Base-by-base conservation (phyloP, 192 early-diverging fungal species). In the Diversispora eburnea region DNA sequence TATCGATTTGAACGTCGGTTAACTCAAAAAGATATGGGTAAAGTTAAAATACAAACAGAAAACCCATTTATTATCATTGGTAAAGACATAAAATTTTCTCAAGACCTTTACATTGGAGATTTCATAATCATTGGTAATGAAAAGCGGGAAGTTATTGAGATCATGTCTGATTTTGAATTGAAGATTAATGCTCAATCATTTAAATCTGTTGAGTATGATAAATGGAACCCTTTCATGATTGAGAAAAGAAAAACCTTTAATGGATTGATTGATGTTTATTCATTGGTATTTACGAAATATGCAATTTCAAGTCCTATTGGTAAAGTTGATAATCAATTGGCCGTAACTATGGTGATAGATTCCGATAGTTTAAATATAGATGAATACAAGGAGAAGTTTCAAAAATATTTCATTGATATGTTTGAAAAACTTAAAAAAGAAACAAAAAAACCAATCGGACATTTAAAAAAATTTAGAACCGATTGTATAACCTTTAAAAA, bases 241-340 rank as follows among this genome's bases (percentile, higher is more conserved):
- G 70, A 72, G n/a, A 17, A 42, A 72, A 59, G 47, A n/a, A 59
- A 10, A 20, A 72, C 42, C 7, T 33, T 33, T n/a, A 72, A 72
- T 59, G 70, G 70, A 22, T 45, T 61, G 0, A n/a, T 72, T 20
- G 70, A 72, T 72, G 70, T 58, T 39, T 72, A 72, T 42, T 59
- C 70, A 3, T 47, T 61, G 57, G 46, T 72, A 7, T 72, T 72
- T 45, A 72, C 70, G 49, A 72, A 72, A 48, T 72, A 72, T 33
- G 58, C 70, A 17, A 49, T 46, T 4, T 25, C 22, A 47, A 59
- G 9, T 47, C 48, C 58, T 15, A 61, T 72, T 33, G 48, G 59
- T 48, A 13, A 22, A 42, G 43, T 46, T 12, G 47, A 61, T 33
- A 22, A 61, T 5, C 70, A 45, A 42, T 51, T 72, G 43, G 17